Evolutionary conservation across 306 rosid species (phyloP).

Genomic region (Echinosophora koreensis): DNA sequence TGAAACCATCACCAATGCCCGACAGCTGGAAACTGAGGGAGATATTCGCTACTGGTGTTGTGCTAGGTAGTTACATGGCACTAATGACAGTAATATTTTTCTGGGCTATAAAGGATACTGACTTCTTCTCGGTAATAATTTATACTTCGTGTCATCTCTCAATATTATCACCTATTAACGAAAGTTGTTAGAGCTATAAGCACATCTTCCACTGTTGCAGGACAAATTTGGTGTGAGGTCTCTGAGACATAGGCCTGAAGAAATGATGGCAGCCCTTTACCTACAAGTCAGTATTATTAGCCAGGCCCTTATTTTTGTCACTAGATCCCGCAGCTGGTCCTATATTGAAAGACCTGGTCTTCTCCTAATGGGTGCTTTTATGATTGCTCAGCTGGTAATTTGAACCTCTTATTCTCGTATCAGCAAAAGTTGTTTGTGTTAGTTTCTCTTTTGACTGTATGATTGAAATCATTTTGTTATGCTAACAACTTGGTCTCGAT

Average conservation of each 20-base stretch:
- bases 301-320: slow-evolving; percentile 95
- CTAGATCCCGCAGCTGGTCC: slow-evolving; percentile 99
- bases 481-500: slow-evolving; percentile 23
- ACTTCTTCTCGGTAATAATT: slow-evolving; percentile 77
- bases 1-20: slow-evolving; percentile 93
- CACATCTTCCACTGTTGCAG: slow-evolving; percentile 56
- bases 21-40: slow-evolving; percentile 98
- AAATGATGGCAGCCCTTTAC: slow-evolving; percentile 98
- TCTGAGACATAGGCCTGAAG: slow-evolving; percentile 26
- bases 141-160: neutral
- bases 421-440: slow-evolving; percentile 33
- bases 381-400: slow-evolving; percentile 91
- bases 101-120: slow-evolving; percentile 76
- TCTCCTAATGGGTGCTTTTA: slow-evolving; percentile 84
- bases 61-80: slow-evolving; percentile 97
- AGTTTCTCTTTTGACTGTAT: slow-evolving; percentile 28
- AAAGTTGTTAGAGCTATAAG: slow-evolving; percentile 12
- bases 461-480: slow-evolving; percentile 6
- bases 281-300: slow-evolving; percentile 99
- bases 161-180: neutral
- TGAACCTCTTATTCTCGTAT: slow-evolving; percentile 28
- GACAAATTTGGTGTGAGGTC: slow-evolving; percentile 64
- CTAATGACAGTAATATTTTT: slow-evolving; percentile 94
- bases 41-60: slow-evolving; percentile 96
- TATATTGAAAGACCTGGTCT: slow-evolving; percentile 88